Base-by-base conservation (phyloP, 2,329 filamentous ascomycete genomes). In the Phoma sp. region DNA sequence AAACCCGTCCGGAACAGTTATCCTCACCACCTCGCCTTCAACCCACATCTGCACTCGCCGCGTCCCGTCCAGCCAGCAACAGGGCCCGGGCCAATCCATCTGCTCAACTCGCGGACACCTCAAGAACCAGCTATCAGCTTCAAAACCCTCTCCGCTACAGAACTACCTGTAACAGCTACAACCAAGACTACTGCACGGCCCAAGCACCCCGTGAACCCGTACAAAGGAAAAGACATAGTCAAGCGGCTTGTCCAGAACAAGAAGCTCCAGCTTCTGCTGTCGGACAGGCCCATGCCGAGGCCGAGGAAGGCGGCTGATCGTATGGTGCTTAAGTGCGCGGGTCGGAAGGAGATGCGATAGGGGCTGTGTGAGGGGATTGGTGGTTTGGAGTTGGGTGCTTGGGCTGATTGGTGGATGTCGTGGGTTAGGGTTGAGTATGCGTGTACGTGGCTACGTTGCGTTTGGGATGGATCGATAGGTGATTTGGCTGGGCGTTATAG, bases 221-320 rank as follows among this genome's bases (percentile, higher is more conserved):
- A 63, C 51, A 48, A 48, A n/a, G 62, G 56, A 31, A 62, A 49
- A 0, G 58, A 68, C 29, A 31, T 52, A 0, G 48, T 68, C 33
- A 67, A 66, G 44, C 46, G 39, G n/a, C 21, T 38, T 2, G 60
- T 68, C 1, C 43, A 57, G 17, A 71, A 70, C 25, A 29, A 37
- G 12, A 66, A 61, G 22, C 38, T 71, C 1, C 65, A 57, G 3
- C 52, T 53, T 6, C 46, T 70, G 10, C 40, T 71, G 4, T 31
- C 53, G 1, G 62, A 43, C 12, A 65, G 48, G 40, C 47, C 44
- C 4, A 21, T 52, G 22, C 60, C 62, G 1, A 61, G 33, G 21
- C 22, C 54, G 39, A 41, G 51, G 29, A 63, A 55, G 55, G 59
- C 50, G 43, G 6, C 39, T 0, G 60, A 65, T 31, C 48, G 46